Evolutionary conservation across 164 flowering plant genomes (phyloP).

Genomic region (Amborella trichopoda): DNA sequence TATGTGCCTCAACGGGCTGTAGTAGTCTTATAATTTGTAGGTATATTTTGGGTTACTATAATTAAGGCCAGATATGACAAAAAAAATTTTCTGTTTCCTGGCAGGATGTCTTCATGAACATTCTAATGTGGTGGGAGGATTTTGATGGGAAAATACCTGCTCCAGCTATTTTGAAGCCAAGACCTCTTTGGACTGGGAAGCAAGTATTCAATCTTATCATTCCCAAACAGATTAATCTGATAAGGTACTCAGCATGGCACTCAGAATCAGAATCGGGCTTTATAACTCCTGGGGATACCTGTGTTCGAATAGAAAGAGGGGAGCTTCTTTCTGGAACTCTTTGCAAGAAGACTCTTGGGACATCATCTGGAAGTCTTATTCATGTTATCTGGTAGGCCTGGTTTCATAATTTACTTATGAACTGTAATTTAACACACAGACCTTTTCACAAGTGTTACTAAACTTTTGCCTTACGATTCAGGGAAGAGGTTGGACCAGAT

Average conservation of each 20-base stretch:
- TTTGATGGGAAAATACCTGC: conserved; percentile 98
- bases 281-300: conserved; percentile 92
- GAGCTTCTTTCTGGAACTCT: conserved; percentile 89
- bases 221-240: conserved; percentile 92
- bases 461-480: conserved; percentile 13
- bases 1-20: no score
- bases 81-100: conserved; percentile 1
- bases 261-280: conserved; percentile 62
- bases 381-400: conserved; percentile 85
- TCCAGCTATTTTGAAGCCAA: conserved; percentile 88
- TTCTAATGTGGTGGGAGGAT: conserved; percentile 99
- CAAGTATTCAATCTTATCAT: conserved; percentile 97
- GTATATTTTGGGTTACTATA: no score
- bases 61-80: no score
- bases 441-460: background rate
- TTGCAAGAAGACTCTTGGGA: conserved; percentile 93
- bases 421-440: background rate
- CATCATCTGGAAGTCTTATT: conserved; percentile 94
- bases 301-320: conserved; percentile 83
- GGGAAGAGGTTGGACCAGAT: conserved; percentile 99
- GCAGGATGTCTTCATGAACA: conserved; percentile 98
- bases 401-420: background rate
- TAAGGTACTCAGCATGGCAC: conserved; percentile 87
- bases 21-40: no score
- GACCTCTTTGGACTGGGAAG: conserved; percentile 97